phyloP scores from a whole-genome alignment of 2,329 filamentous ascomycete species.

The Trichoderma simmonsii region DNA sequence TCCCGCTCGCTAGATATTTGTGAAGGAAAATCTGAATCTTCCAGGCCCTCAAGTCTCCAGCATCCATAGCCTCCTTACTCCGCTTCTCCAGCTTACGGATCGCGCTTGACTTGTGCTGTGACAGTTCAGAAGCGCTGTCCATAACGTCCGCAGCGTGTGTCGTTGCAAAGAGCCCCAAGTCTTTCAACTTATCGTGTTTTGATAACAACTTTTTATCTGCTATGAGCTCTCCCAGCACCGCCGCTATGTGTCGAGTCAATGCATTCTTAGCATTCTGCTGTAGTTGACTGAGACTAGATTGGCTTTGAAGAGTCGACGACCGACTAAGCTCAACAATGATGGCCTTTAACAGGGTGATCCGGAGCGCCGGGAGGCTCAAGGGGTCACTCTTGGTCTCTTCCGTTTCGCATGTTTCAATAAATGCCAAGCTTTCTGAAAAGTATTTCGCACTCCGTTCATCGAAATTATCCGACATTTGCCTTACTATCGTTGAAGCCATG shows the following conservation, averaged over 20 bases:
- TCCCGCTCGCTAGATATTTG: slow-evolving; percentile 33
- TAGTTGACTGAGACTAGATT: slow-evolving; percentile 26
- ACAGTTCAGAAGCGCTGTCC: slow-evolving; percentile 23
- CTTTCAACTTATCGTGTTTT: slow-evolving; percentile 22
- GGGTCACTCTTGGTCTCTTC: background rate
- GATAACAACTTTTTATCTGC: slow-evolving; percentile 32
- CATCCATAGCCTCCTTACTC: slow-evolving; percentile 33
- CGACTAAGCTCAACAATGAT: slow-evolving; percentile 30
- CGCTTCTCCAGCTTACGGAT: slow-evolving; percentile 36
- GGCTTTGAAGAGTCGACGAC: slow-evolving; percentile 28
- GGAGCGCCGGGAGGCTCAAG: slow-evolving; percentile 28
- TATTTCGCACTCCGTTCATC: slow-evolving; percentile 44
- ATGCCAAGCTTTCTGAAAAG: slow-evolving; percentile 31
- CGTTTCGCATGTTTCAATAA: slow-evolving; percentile 27
- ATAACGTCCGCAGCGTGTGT: slow-evolving; percentile 31
- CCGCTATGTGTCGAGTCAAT: slow-evolving; percentile 29
- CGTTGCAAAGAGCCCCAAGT: slow-evolving; percentile 33
- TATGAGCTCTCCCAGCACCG: slow-evolving; percentile 28
- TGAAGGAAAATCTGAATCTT: slow-evolving; percentile 44
- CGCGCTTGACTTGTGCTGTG: slow-evolving; percentile 31
- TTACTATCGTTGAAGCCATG: slow-evolving; percentile 34
- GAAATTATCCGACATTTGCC: slow-evolving; percentile 44
- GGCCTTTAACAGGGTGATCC: slow-evolving; percentile 37
- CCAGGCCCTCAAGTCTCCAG: slow-evolving; percentile 43
- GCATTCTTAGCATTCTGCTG: slow-evolving; percentile 26